A percentile compares a stretch with the other conserved stretches of the same genome.
Evolutionary conservation across 2,329 filamentous ascomycete genomes (phyloP).

Genomic region (Fusarium setosum): DNA sequence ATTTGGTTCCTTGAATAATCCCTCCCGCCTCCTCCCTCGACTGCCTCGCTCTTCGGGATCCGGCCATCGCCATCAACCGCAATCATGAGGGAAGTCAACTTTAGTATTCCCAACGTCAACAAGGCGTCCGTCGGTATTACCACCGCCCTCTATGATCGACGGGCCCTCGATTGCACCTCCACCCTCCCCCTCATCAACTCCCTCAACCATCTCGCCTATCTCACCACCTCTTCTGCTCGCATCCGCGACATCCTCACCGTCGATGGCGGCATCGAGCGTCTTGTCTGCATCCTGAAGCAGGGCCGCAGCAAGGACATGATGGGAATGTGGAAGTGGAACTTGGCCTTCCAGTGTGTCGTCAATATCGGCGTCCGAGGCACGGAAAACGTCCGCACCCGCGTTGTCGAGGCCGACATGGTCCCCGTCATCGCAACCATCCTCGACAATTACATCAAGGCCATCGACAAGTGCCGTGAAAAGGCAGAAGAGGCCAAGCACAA

Average conservation of each 20-base stretch:
- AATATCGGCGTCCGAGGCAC: constrained; percentile 98
- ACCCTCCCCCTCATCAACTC: constrained; percentile 98
- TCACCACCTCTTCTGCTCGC: constrained; percentile 96
- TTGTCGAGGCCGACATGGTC: constrained; percentile 99
- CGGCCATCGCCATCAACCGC: constrained; percentile 35
- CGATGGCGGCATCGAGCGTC: constrained; percentile 95
- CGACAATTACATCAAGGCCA: constrained; percentile 97
- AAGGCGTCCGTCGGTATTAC: constrained; percentile 99
- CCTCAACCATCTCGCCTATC: constrained; percentile 97
- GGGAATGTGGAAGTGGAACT: constrained; percentile 99
- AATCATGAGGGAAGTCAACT: constrained; percentile 99
- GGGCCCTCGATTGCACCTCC: constrained; percentile 97
- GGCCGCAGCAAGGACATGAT: constrained; percentile 98
- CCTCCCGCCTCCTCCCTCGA: constrained; percentile 24
- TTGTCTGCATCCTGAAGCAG: constrained; percentile 98
- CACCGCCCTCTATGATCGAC: constrained; percentile 95
- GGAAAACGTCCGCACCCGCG: constrained; percentile 90
- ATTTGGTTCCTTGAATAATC: constrained; percentile 39
- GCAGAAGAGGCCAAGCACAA: constrained; percentile 85
- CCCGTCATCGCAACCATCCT: constrained; percentile 98
- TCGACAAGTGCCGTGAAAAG: constrained; percentile 90
- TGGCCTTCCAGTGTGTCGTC: constrained; percentile 98
- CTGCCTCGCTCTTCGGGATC: constrained; percentile 21
- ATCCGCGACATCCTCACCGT: constrained; percentile 98
- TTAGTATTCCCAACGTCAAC: constrained; percentile 99